Percentiles rank a stretch among this genome's conserved stretches.
Evolutionary conservation across 2,329 filamentous ascomycete genomes (phyloP).

Genomic region (Xylariaceae sp.): DNA sequence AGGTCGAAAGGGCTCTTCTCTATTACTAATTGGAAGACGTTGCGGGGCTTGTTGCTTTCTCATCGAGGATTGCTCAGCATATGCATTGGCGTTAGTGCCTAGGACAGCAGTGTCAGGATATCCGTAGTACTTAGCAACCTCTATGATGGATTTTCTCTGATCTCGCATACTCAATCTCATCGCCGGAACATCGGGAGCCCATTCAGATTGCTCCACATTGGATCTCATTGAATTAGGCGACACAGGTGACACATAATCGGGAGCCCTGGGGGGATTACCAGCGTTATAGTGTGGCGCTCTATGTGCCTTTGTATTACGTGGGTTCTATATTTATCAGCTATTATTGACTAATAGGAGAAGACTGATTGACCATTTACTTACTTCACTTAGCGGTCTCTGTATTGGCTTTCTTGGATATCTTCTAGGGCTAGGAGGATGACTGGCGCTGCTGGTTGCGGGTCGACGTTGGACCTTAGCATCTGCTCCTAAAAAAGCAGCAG

Average conservation of each 20-base stretch:
- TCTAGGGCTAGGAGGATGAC: not conserved
- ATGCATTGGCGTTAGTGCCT: too few relatives aligned
- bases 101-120: not conserved
- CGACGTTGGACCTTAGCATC: not conserved
- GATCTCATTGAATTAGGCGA: not conserved
- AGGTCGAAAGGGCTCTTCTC: not conserved
- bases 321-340: constrained; percentile 6
- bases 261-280: too few relatives aligned
- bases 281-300: not conserved
- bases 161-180: not conserved
- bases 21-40: too few relatives aligned
- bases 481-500: not conserved
- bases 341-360: not conserved
- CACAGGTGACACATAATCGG: not conserved
- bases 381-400: not conserved
- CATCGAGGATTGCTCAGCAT: too few relatives aligned
- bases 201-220: too few relatives aligned
- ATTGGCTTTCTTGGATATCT: not conserved
- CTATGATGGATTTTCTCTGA: not conserved
- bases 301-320: not conserved
- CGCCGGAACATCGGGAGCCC: too few relatives aligned
- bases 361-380: not conserved
- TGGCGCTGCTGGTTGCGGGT: not conserved
- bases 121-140: not conserved
- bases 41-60: too few relatives aligned